phyloP scores from a whole-genome alignment of 306 rosid genomes.

The Delonix regia region DNA sequence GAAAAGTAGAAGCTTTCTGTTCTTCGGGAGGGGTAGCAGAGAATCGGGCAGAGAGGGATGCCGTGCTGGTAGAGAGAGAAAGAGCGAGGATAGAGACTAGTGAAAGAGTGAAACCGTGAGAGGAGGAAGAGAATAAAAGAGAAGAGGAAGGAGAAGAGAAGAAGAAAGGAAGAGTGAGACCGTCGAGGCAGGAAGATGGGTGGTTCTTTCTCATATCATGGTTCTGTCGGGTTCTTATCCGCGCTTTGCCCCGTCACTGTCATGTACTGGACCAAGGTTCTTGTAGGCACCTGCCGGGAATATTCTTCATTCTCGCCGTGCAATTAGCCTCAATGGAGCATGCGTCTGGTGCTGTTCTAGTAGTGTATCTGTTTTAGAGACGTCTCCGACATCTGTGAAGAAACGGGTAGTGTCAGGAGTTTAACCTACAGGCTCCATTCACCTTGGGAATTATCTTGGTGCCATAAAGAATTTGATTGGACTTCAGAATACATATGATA shows the following conservation, averaged over 20 bases:
- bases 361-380: conserved; percentile 45
- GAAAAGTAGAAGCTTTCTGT: too few species aligned
- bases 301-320: conserved; percentile 40
- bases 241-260: conserved; percentile 45
- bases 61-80: too few species aligned
- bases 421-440: conserved; percentile 95
- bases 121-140: too few species aligned
- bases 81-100: too few species aligned
- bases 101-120: too few species aligned
- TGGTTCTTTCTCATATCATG: conserved; percentile 51
- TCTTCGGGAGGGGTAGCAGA: too few species aligned
- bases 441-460: conserved; percentile 94
- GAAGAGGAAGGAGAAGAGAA: too few species aligned
- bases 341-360: conserved; percentile 55
- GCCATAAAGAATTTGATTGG: conserved; percentile 93
- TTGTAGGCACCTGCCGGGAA: conserved; percentile 17
- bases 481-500: too few species aligned
- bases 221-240: conserved; percentile 52
- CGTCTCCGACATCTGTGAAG: conserved; percentile 57
- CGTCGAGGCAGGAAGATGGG: conserved; percentile 47
- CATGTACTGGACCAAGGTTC: conserved; percentile 40
- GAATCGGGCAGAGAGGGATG: too few species aligned
- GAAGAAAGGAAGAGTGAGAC: too few species aligned
- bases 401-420: conserved; percentile 94
- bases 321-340: not conserved